Conservation (phyloP, 176 grass and related monocot genomes). For the Eragrostis nindensis region DNA sequence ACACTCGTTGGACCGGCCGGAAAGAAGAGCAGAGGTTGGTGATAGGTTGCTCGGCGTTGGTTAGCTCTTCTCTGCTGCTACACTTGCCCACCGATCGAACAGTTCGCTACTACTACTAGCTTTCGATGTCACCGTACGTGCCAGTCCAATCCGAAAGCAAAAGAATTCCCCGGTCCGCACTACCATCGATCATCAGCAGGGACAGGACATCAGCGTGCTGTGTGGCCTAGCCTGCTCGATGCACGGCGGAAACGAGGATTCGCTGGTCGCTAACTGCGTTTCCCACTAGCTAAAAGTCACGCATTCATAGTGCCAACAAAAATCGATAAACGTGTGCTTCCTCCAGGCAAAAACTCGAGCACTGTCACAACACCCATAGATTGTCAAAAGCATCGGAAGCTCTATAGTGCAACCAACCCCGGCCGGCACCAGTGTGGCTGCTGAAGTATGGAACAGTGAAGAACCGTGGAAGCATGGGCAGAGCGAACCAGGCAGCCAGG, state of each 20-base stretch:
- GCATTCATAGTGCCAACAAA: not conserved
- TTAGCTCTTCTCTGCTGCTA: not conserved
- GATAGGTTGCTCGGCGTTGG: constrained; percentile 31
- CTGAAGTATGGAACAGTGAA: not conserved
- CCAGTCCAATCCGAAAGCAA: not conserved
- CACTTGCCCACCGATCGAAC: not conserved
- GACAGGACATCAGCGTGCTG: constrained; percentile 12
- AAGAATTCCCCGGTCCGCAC: not conserved
- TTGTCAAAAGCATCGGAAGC: not conserved
- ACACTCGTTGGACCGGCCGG: not conserved
- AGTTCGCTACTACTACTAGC: not conserved
- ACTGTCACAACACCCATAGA: too few relatives aligned
- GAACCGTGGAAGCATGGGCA: not conserved
- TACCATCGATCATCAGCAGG: not conserved
- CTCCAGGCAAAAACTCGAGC: too few relatives aligned
- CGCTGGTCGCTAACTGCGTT: not conserved
- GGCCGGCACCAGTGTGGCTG: not conserved
- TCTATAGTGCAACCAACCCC: not conserved
- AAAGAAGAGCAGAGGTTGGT: not conserved
- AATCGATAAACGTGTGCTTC: not conserved
- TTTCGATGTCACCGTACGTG: not conserved
- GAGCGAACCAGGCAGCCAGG: not conserved
- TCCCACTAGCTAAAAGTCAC: not conserved
- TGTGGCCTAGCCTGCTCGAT: not conserved
- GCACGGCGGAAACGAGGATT: not conserved